A percentile compares a stretch with the other conserved stretches of the same genome.
Evolutionary conservation across 2,329 filamentous ascomycete species (phyloP).

Genomic region (Tolypocladium paradoxum): DNA sequence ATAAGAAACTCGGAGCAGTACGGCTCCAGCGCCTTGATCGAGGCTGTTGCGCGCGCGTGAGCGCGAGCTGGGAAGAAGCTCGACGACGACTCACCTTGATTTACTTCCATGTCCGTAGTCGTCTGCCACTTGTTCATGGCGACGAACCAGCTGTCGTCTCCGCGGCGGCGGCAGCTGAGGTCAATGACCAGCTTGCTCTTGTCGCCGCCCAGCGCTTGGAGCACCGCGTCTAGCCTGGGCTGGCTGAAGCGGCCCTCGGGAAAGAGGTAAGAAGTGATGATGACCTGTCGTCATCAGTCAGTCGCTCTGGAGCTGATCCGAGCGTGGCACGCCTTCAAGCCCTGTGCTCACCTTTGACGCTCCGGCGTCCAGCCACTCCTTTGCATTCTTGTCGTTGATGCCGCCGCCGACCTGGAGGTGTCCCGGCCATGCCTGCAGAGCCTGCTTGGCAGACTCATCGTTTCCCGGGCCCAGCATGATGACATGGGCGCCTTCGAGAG

Average conservation of each 20-base stretch:
- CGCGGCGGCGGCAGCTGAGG: slow-evolving; percentile 74
- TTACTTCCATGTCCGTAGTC: slow-evolving; percentile 91
- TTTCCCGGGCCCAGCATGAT: slow-evolving; percentile 95
- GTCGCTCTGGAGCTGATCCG: not conserved
- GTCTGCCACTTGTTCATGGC: slow-evolving; percentile 99
- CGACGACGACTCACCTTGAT: slow-evolving; percentile 49
- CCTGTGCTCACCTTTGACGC: slow-evolving; percentile 66
- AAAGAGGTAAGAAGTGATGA: slow-evolving; percentile 93
- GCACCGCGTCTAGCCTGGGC: slow-evolving; percentile 60
- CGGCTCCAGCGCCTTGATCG: slow-evolving; percentile 70
- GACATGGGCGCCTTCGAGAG: slow-evolving; percentile 73
- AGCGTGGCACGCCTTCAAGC: too few species aligned
- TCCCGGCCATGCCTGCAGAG: slow-evolving; percentile 66
- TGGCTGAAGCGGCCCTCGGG: slow-evolving; percentile 74
- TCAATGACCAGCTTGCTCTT: slow-evolving; percentile 83
- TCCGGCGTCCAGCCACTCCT: slow-evolving; percentile 74
- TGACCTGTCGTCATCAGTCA: slow-evolving; percentile 53
- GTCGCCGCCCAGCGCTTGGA: slow-evolving; percentile 62
- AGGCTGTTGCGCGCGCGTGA: slow-evolving; percentile 41
- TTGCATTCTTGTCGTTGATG: slow-evolving; percentile 76
- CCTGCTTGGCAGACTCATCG: slow-evolving; percentile 65
- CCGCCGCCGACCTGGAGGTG: slow-evolving; percentile 89
- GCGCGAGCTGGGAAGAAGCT: not conserved
- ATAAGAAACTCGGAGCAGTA: slow-evolving; percentile 96
- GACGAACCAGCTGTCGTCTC: slow-evolving; percentile 73